A percentile compares a stretch with the other conserved stretches of the same genome.
Conservation (phyloP, 306 rosid species). For the Neltuma alba region DNA sequence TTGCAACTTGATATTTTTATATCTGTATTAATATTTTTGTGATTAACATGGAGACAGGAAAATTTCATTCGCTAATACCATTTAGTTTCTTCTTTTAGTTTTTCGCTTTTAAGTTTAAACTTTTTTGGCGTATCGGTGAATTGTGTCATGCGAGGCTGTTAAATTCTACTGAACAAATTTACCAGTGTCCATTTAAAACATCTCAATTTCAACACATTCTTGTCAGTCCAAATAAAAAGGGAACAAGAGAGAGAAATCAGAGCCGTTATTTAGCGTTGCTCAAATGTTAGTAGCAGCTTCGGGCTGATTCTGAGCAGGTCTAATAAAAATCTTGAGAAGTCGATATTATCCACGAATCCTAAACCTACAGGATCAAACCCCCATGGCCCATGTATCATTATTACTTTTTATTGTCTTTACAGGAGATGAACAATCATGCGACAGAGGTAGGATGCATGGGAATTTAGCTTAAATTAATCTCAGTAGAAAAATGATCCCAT, state of each 20-base stretch:
- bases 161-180: neutral
- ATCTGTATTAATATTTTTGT: neutral
- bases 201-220: neutral
- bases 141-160: constrained; percentile 6
- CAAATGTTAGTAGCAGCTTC: neutral
- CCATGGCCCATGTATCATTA: neutral
- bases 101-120: neutral
- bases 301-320: neutral
- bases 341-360: neutral
- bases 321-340: neutral
- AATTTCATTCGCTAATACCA: too few species aligned
- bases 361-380: neutral
- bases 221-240: neutral
- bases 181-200: neutral
- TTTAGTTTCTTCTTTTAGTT: neutral
- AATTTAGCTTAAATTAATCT: constrained; percentile 17
- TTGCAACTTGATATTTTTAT: neutral
- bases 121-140: neutral
- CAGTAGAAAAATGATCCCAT: constrained; percentile 2
- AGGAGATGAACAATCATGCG: neutral
- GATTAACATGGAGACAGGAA: neutral
- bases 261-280: neutral
- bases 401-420: neutral
- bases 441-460: neutral
- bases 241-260: neutral